phyloP scores from a whole-genome alignment of 2,329 filamentous ascomycete genomes.

The Hymenoscyphus occultus region DNA sequence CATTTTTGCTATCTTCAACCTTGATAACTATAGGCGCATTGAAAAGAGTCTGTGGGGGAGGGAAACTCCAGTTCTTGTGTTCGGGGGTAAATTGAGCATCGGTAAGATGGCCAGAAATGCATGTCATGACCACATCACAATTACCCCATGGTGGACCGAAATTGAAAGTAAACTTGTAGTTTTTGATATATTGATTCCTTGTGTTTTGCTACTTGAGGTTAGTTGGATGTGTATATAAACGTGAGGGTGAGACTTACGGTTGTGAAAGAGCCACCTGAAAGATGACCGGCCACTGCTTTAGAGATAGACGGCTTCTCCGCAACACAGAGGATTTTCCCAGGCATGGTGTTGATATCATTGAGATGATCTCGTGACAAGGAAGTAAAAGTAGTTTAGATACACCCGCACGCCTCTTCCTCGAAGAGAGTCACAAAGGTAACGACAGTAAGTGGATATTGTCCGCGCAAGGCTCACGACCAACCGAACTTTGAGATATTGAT shows the following conservation, averaged over 20 bases:
- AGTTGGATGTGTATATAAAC: not conserved
- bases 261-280: conserved; percentile 71
- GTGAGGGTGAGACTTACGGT: conserved; percentile 52
- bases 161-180: conserved; percentile 87
- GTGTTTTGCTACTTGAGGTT: conserved; percentile 27
- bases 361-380: not conserved
- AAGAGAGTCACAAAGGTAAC: not conserved
- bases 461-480: not conserved
- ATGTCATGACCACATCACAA: conserved; percentile 89
- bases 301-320: conserved; percentile 93
- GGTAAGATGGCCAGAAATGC: conserved; percentile 84
- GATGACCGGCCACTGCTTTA: conserved; percentile 86
- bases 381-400: not conserved
- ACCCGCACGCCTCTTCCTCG: not conserved
- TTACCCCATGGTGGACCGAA: conserved; percentile 78
- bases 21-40: conserved; percentile 70
- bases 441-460: not conserved
- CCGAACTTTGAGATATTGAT: not conserved
- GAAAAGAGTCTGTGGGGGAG: conserved; percentile 76
- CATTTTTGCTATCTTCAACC: conserved; percentile 72
- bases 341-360: conserved; percentile 20
- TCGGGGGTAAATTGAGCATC: conserved; percentile 70
- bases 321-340: conserved; percentile 64
- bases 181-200: conserved; percentile 72
- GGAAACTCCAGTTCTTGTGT: conserved; percentile 77